phyloP scores from a whole-genome alignment of 345 rosid genomes.

The Citrus reticulata region DNA sequence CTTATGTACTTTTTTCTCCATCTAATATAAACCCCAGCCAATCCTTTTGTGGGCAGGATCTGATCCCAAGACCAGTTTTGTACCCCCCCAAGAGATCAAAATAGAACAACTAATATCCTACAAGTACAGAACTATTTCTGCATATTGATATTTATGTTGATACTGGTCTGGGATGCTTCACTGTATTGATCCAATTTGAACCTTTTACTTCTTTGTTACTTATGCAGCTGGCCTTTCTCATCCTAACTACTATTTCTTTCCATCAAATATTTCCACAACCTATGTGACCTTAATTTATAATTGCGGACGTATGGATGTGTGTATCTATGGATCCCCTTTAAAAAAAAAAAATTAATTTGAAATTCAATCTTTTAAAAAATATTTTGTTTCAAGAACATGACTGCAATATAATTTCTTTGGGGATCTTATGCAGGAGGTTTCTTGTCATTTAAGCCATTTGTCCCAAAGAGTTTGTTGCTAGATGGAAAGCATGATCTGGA shows the following conservation, averaged over 20 bases:
- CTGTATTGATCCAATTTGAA: background rate
- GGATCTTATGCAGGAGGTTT: slow-evolving; percentile 72
- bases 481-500: slow-evolving; percentile 80
- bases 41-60: background rate
- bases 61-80: background rate
- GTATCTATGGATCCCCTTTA: background rate
- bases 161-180: background rate
- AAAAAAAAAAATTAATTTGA: background rate
- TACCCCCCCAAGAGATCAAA: background rate
- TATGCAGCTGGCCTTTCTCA: background rate
- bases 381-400: background rate
- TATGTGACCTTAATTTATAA: background rate
- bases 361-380: background rate
- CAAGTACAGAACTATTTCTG: background rate
- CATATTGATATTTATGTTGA: background rate
- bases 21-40: background rate
- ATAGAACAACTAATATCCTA: background rate
- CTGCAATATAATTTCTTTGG: slow-evolving; percentile 14
- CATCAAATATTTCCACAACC: slow-evolving; percentile 1
- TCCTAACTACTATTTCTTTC: background rate
- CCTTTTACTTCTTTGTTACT: background rate
- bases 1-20: background rate
- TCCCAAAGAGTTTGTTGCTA: slow-evolving; percentile 76
- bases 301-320: background rate
- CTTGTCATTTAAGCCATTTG: slow-evolving; percentile 80